Conservation (phyloP, 306 rosid species). For the Pachyrhizus erosus region DNA sequence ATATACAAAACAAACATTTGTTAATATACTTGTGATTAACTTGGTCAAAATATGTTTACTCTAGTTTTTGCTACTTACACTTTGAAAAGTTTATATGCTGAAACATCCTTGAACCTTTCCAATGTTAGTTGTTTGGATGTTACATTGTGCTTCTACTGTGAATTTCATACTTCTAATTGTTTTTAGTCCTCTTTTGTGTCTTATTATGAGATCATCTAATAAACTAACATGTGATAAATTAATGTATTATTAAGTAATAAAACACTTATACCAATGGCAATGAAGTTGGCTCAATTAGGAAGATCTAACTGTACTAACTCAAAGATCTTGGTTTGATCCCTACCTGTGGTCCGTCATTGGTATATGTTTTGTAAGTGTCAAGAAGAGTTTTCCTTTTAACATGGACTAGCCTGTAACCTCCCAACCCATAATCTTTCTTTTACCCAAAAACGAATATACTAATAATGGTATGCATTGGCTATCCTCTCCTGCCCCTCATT, state of each 20-base stretch:
- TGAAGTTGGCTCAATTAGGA: slow-evolving; percentile 7
- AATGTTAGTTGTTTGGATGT: slow-evolving; percentile 43
- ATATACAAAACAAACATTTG: background rate
- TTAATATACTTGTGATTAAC: background rate
- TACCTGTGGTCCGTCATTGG: background rate
- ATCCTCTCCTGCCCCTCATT: background rate
- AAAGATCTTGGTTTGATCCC: background rate
- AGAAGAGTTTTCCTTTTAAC: background rate
- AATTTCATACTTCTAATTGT: background rate
- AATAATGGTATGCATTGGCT: background rate
- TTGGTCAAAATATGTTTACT: background rate
- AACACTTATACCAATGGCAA: background rate
- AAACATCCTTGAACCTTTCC: slow-evolving; percentile 35
- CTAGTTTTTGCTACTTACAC: slow-evolving; percentile 11
- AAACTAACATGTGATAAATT: background rate
- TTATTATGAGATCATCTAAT: background rate
- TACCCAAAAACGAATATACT: background rate
- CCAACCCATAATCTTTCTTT: background rate
- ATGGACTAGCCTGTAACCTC: background rate
- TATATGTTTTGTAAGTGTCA: background rate
- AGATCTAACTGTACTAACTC: slow-evolving; percentile 2
- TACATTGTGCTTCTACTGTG: background rate
- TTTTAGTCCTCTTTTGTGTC: slow-evolving; percentile 42
- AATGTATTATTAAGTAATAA: background rate
- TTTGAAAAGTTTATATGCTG: slow-evolving; percentile 23